phyloP scores from a whole-genome alignment of 2,329 filamentous ascomycete species.

The Cryphonectria japonica region DNA sequence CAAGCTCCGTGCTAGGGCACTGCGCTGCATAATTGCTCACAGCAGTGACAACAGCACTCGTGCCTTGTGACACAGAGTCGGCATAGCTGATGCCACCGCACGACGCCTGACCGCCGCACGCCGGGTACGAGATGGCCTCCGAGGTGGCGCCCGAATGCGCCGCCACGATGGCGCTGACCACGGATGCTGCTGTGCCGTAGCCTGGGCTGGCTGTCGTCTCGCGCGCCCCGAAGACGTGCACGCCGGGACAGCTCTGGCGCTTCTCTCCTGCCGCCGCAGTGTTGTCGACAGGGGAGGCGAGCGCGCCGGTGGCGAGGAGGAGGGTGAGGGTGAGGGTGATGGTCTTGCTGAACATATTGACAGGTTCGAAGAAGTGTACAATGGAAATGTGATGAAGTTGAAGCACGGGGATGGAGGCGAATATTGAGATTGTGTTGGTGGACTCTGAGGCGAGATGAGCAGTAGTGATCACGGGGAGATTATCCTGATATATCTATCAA shows the following conservation, averaged over 20 bases:
- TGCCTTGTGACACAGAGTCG: slow-evolving; percentile 58
- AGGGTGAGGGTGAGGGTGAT: slow-evolving; percentile 14
- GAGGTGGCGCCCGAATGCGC: slow-evolving; percentile 51
- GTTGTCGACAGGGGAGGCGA: slow-evolving; percentile 27
- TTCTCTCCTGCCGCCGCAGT: slow-evolving; percentile 32
- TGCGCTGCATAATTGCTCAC: slow-evolving; percentile 58
- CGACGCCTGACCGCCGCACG: slow-evolving; percentile 59
- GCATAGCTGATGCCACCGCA: slow-evolving; percentile 62
- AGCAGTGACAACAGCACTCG: slow-evolving; percentile 56
- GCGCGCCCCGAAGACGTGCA: slow-evolving; percentile 56
- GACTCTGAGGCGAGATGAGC: not conserved
- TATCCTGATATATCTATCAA: not conserved
- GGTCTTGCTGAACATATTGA: slow-evolving; percentile 5
- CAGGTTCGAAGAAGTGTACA: not conserved
- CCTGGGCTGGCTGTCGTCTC: slow-evolving; percentile 52
- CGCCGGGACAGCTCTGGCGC: slow-evolving; percentile 45
- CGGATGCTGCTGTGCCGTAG: slow-evolving; percentile 47
- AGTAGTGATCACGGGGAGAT: not conserved
- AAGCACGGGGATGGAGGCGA: not conserved
- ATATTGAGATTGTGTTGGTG: not conserved
- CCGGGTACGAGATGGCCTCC: slow-evolving; percentile 56
- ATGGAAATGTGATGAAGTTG: not conserved
- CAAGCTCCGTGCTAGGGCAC: slow-evolving; percentile 61
- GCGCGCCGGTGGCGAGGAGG: slow-evolving; percentile 26
- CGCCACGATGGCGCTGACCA: slow-evolving; percentile 49